These are phyloP conservation scores for Backusella liffmaniae DNA, from an alignment of 192 early-diverging fungal genomes.

Conservation along the genomic window DNA sequence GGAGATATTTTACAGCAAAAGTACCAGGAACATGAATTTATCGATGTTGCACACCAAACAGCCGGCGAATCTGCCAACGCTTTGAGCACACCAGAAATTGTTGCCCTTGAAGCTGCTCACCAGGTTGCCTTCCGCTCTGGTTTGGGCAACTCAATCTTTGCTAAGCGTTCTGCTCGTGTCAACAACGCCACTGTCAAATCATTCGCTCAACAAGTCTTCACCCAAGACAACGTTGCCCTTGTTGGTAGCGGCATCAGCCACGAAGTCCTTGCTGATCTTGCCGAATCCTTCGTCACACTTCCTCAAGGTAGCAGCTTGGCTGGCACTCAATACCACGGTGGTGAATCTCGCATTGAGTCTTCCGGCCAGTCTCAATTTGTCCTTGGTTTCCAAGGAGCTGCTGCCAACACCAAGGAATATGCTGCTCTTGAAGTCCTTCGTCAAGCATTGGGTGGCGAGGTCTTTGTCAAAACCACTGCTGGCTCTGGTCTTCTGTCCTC, in stretches of 20 bases:
- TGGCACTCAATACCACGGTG: slow-evolving; percentile 77
- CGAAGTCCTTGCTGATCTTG: slow-evolving; percentile 64
- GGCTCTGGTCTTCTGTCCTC: slow-evolving; percentile 67
- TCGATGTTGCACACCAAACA: slow-evolving; percentile 61
- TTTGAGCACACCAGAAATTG: slow-evolving; percentile 59
- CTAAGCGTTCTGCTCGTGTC: slow-evolving; percentile 58
- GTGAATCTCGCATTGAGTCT: slow-evolving; percentile 77
- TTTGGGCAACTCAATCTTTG: slow-evolving; percentile 94
- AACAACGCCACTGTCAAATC: slow-evolving; percentile 68
- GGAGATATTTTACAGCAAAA: slow-evolving; percentile 74
- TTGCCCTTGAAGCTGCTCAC: slow-evolving; percentile 80
- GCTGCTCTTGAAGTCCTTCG: slow-evolving; percentile 64
- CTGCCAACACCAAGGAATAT: slow-evolving; percentile 57
- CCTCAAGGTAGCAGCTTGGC: slow-evolving; percentile 27
- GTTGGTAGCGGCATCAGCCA: slow-evolving; percentile 84
- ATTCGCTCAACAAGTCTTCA: slow-evolving; percentile 73
- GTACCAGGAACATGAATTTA: slow-evolving; percentile 86
- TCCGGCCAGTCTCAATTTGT: slow-evolving; percentile 60
- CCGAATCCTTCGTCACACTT: slow-evolving; percentile 55
- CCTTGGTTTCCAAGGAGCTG: slow-evolving; percentile 78
- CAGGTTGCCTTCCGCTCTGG: slow-evolving; percentile 90
- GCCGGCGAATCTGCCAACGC: slow-evolving; percentile 66
- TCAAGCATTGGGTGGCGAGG: slow-evolving; percentile 58
- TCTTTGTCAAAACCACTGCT: slow-evolving; percentile 61
- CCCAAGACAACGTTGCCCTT: slow-evolving; percentile 73